Evolutionary conservation across 2,329 filamentous ascomycete species (phyloP).

Genomic region (Ophiocordyceps camponoti-rufipedis): DNA sequence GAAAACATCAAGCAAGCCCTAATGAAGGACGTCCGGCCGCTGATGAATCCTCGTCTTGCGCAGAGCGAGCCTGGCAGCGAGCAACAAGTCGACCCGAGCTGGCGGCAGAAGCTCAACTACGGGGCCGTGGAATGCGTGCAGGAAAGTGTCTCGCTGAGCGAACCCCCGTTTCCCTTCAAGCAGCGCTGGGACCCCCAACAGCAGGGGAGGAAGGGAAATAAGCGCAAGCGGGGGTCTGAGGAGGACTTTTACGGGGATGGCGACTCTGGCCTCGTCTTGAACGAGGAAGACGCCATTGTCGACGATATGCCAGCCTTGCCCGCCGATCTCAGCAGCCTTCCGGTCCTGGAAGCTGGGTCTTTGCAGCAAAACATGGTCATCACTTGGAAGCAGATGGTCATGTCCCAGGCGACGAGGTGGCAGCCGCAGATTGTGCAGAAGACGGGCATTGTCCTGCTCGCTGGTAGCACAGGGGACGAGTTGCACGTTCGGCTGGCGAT

Average conservation of each 20-base stretch:
- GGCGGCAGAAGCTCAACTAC: constrained; percentile 57
- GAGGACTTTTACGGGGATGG: constrained; percentile 14
- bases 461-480: constrained; percentile 27
- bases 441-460: constrained; percentile 44
- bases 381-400: constrained; percentile 46
- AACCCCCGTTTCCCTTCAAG: constrained; percentile 77
- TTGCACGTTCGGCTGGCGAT: constrained; percentile 49
- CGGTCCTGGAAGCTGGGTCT: constrained; percentile 26
- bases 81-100: constrained; percentile 37
- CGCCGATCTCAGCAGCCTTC: constrained; percentile 33
- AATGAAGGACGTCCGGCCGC: constrained; percentile 31
- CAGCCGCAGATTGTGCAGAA: constrained; percentile 44
- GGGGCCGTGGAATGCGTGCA: constrained; percentile 70
- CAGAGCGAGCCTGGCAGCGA: constrained; percentile 5
- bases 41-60: constrained; percentile 16
- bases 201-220: constrained; percentile 22
- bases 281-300: constrained; percentile 8
- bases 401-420: constrained; percentile 46
- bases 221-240: constrained; percentile 28
- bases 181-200: constrained; percentile 79
- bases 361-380: constrained; percentile 43
- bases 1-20: constrained; percentile 41
- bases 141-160: constrained; percentile 46
- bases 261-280: constrained; percentile 11
- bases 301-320: constrained; percentile 45